Base-by-base conservation (phyloP, 148 eudicot species). In the Tetragonia tetragonoides region DNA sequence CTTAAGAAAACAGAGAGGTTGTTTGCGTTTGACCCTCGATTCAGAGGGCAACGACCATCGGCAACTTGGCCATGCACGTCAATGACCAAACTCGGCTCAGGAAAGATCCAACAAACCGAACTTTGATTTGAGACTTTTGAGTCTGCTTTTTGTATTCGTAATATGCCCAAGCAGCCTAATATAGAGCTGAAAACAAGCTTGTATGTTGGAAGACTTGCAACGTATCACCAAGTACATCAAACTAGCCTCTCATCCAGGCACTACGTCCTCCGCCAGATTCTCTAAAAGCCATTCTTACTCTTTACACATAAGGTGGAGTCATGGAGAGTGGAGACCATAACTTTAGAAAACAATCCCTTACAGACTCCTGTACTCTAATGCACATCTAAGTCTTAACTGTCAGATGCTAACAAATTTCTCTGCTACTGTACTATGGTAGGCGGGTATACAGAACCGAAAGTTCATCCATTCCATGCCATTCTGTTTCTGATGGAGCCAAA, bases 301-400 rank as follows among this genome's bases (percentile, higher is more conserved):
- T 7, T 7, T 7, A 49, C 12, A 7, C 53, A 49, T 49, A 49
- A 49, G 68, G 34, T 28, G 34, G 34, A 28, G 34, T 28, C 34
- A 28, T 28, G 34, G 34, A 28, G 34, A 1, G 34, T 0, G 34
- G 34, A 63, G 28, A 18, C n/a, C 41, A 59, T 65, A 79, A 46
- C 70, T 78, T 78, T 23, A 67, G 65, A 44, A 39, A 80, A 37
- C 74, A 28, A 24, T 73, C 73, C 5, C 67, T 79, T 66, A n/a
- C n/a, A 74, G 73, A 79, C 44, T 66, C 68, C 67, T 66, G 67
- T 7, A 46, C 18, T 16, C 41, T 54, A 18, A 44, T 10, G 77
- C 47, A 57, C 47, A 38, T 61, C 47, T 38, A n/a, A n/a, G n/a
- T n/a, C n/a, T n/a, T n/a, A 57, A 41, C 70, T 62, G 38, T 61